Evolutionary conservation across 1,139 yeast genomes (phyloP).

Genomic region (Blastobotrys capitulatus): DNA sequence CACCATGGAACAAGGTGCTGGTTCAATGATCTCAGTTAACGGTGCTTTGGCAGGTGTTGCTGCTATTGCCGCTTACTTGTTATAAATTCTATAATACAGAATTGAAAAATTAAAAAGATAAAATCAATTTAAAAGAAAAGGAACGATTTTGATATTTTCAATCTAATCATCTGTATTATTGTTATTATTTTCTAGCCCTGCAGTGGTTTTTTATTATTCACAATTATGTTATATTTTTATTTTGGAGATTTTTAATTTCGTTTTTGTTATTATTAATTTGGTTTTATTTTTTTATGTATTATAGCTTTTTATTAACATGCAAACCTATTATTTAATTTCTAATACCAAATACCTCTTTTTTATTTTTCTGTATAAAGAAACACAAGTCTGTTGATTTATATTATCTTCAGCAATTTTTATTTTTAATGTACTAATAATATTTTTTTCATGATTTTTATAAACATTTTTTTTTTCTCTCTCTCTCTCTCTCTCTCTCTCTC

Average conservation of each 20-base stretch:
- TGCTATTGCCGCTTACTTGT: constrained; percentile 3
- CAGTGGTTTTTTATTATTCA: no score
- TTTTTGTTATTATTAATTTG: background rate
- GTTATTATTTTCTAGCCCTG: no score
- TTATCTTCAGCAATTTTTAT: background rate
- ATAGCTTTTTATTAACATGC: background rate
- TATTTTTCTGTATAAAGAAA: background rate
- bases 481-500: no score
- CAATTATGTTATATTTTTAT: no score
- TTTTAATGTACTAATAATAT: background rate
- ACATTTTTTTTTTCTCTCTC: no score
- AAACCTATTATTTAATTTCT: background rate
- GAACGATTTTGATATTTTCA: no score
- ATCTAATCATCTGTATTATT: no score
- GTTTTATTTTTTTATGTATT: background rate
- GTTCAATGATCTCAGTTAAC: background rate
- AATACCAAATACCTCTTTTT: background rate
- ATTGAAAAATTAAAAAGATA: no score
- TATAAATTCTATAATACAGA: background rate
- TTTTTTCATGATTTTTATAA: background rate
- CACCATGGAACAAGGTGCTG: constrained; percentile 2
- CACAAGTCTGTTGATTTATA: background rate
- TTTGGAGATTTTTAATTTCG: no score
- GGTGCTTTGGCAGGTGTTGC: constrained; percentile 4
- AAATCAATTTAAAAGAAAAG: no score